Evolutionary conservation across 2,329 filamentous ascomycete species (phyloP), one percentile per base, ranked within the genome.

Genomic region (Coleophoma cylindrospora): DNA sequence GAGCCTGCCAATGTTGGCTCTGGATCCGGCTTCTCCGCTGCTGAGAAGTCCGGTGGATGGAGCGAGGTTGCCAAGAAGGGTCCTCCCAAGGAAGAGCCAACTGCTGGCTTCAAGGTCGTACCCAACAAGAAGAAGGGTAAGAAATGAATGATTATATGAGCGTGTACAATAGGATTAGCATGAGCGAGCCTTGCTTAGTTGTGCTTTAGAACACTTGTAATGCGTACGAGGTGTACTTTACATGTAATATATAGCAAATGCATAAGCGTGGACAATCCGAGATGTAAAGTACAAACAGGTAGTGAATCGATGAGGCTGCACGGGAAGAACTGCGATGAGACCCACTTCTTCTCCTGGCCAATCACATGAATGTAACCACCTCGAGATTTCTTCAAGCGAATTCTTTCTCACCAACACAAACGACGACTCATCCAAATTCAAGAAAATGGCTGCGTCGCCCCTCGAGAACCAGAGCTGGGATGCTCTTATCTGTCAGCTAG

Each of bases 41-140:
- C 67, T 56, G 69, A 70, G 57, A 74, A 70, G 45, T 63, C 70
- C 22, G 84, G 88, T 49, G 92, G 92, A 17, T 99, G 94, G 94
- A 96, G 80, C 60, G 94, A 97, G 71, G 94, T 99, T 47, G 94
- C 94, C 1, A 97, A 97, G 84, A 96, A 96, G 77, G 87, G 87
- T 45, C 70, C 73, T 49, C 72, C 74, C 50, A 70, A 67, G 54
- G 70, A 71, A 62, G 69, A 59, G 62, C 56, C 59, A 46, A 55
- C 69, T 45, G 65, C 70, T 40, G 80, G 76, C 21, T 97, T 96
- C 74, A 94, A 94, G 75, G 89, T 97, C 48, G 92, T 97, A 11
- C 83, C 89, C 13, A 80, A 85, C 55, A 91, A 94, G 69, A 97
- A 96, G 83, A 96, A 96, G 81, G 85, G 86, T 65, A 86, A 87